These are phyloP conservation scores for Chimonanthus salicifolius DNA, from an alignment of 164 flowering plant species.

Conservation along the genomic window DNA sequence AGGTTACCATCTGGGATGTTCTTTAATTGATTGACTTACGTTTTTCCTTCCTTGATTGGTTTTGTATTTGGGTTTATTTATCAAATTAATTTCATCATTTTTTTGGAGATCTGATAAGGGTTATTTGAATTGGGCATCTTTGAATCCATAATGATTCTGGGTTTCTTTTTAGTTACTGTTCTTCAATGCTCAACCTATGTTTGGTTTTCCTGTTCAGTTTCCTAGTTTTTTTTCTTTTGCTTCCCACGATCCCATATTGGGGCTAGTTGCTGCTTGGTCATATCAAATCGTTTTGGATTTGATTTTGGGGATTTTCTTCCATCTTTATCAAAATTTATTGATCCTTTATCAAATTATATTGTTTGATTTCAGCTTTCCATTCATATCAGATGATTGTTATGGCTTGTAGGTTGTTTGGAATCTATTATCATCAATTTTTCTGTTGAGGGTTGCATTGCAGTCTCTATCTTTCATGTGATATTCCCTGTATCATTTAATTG, in stretches of 20 bases:
- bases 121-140: not conserved
- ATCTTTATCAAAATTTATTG: not conserved
- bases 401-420: not conserved
- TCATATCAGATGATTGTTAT: not conserved
- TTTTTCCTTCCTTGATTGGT: too few species aligned
- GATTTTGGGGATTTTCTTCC: not conserved
- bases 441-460: too few species aligned
- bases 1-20: too few species aligned
- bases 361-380: not conserved
- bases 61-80: not conserved
- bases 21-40: too few species aligned
- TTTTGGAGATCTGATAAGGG: not conserved
- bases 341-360: not conserved
- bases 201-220: not conserved
- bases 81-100: too few species aligned
- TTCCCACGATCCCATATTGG: too few species aligned
- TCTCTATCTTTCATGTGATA: too few species aligned
- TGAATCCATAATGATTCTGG: not conserved
- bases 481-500: not conserved
- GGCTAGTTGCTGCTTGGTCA: not conserved
- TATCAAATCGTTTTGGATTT: not conserved
- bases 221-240: not conserved
- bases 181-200: not conserved
- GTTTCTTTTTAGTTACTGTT: not conserved
- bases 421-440: not conserved